Evolutionary conservation across 2,329 filamentous ascomycete species (phyloP).

Genomic region (Xenoacremonium recifei): DNA sequence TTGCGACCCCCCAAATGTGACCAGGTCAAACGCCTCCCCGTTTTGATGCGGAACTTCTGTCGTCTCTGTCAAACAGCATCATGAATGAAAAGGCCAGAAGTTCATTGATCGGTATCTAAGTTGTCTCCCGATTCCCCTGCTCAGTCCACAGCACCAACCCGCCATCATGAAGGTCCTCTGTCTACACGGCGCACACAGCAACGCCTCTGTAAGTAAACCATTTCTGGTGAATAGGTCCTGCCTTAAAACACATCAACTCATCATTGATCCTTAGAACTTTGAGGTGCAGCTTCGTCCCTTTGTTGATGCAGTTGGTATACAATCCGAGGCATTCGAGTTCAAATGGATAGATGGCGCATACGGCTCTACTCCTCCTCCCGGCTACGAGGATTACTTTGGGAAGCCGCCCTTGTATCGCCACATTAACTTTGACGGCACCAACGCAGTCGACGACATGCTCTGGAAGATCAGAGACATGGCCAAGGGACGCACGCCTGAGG

Average conservation of each 20-base stretch:
- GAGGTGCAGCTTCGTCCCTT: conserved; percentile 48
- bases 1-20: no score
- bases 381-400: conserved; percentile 58
- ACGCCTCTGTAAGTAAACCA: conserved; percentile 45
- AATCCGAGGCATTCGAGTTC: conserved; percentile 29
- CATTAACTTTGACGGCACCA: conserved; percentile 46
- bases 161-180: conserved; percentile 58
- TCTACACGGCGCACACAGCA: conserved; percentile 57
- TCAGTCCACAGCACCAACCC: no score
- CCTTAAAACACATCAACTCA: no score
- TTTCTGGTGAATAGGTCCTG: no score
- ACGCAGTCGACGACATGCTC: conserved; percentile 44
- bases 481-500: conserved; percentile 51
- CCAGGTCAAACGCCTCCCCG: no score
- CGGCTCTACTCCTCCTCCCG: conserved; percentile 47
- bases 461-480: conserved; percentile 54
- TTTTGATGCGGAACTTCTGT: no score
- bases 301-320: conserved; percentile 16
- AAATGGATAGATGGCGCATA: conserved; percentile 53
- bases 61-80: no score
- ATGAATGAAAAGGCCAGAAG: no score
- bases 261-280: no score
- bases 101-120: no score
- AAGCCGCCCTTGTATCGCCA: conserved; percentile 55
- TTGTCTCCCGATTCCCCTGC: no score